phyloP scores from a whole-genome alignment of 2,329 filamentous ascomycete genomes.

The Dendrostoma leiphaemia region DNA sequence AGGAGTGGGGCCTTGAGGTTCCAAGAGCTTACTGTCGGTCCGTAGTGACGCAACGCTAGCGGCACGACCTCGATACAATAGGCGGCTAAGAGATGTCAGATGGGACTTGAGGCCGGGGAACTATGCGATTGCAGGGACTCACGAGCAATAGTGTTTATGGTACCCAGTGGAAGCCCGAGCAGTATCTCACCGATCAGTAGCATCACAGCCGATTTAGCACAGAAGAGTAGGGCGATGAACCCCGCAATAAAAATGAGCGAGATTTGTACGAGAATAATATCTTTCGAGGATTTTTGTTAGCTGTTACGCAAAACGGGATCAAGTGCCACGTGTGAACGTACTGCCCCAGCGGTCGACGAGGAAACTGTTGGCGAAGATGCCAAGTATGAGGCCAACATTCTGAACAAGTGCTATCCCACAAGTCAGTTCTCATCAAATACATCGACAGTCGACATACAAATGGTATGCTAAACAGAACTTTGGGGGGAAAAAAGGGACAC shows the following conservation, averaged over 20 bases:
- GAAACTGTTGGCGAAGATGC: background rate
- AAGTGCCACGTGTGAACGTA: background rate
- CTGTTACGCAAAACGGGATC: background rate
- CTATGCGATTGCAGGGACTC: background rate
- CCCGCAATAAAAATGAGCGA: background rate
- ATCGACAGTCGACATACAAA: background rate
- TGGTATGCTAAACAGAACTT: background rate
- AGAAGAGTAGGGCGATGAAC: background rate
- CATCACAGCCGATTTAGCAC: background rate
- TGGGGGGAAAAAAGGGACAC: background rate
- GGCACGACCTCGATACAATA: conserved; percentile 4
- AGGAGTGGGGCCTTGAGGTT: too few species aligned
- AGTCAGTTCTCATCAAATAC: background rate
- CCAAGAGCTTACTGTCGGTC: background rate
- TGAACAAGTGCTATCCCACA: background rate
- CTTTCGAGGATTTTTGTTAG: background rate
- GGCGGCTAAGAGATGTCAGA: background rate
- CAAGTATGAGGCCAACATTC: conserved; percentile 1
- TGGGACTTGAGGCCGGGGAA: background rate
- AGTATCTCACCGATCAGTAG: conserved; percentile 2
- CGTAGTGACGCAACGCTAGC: conserved; percentile 1
- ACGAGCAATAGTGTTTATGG: conserved; percentile 8
- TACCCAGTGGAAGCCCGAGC: background rate
- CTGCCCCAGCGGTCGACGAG: conserved; percentile 2
- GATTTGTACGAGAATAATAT: conserved; percentile 1